phyloP scores from a whole-genome alignment of 768 basidiomycete genomes.

The Pulveroboletus sp. region DNA sequence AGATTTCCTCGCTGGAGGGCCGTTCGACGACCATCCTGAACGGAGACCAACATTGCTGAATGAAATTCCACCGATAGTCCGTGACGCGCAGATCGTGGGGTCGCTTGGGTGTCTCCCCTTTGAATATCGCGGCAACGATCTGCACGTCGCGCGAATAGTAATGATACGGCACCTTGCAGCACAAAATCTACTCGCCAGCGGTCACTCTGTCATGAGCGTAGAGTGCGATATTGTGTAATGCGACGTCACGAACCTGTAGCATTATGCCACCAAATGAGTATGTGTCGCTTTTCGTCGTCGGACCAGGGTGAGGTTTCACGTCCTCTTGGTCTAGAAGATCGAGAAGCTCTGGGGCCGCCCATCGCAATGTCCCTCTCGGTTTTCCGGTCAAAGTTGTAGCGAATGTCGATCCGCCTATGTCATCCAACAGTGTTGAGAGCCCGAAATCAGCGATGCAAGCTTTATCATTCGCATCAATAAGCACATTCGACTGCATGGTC shows the following conservation, averaged over 20 bases:
- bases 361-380: conserved; percentile 26
- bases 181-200: conserved; percentile 5
- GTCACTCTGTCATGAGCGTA: not conserved
- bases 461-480: not conserved
- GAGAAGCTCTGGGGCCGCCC: conserved; percentile 42
- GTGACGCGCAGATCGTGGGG: too few relatives aligned
- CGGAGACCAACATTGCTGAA: too few relatives aligned
- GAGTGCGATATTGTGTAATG: not conserved
- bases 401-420: conserved; percentile 32
- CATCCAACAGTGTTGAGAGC: conserved; percentile 14
- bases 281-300: conserved; percentile 5
- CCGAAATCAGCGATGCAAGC: not conserved
- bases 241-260: conserved; percentile 13
- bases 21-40: too few relatives aligned
- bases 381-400: conserved; percentile 23
- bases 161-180: not conserved
- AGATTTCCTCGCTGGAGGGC: too few relatives aligned
- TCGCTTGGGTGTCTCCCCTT: too few relatives aligned
- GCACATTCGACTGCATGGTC: not conserved
- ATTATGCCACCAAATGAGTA: conserved; percentile 31
- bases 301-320: not conserved
- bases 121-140: not conserved
- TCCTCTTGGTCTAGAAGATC: conserved; percentile 11
- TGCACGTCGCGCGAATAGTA: conserved; percentile 2
- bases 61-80: too few relatives aligned